These are phyloP conservation scores for Phytophthora boehmeriae DNA, from an alignment of 352 stramenopile genomes.

Conservation along the genomic window DNA sequence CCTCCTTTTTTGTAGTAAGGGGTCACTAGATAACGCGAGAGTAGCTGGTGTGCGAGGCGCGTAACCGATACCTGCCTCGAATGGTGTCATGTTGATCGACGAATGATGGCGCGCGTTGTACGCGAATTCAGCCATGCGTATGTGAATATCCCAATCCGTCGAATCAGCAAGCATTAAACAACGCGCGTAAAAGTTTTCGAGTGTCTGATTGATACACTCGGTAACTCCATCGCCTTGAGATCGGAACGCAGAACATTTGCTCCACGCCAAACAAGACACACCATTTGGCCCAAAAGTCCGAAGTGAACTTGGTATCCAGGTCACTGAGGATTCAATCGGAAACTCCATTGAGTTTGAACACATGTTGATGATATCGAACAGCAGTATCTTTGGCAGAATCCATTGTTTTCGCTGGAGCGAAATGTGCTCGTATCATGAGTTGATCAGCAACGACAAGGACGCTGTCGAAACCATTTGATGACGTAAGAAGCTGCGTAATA, in stretches of 20 bases:
- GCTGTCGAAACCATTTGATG: no score
- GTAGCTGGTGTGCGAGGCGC: slow-evolving; percentile 9
- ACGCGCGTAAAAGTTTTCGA: slow-evolving; percentile 12
- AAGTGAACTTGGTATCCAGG: no score
- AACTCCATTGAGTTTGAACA: no score
- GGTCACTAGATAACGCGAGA: not conserved
- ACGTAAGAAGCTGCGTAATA: no score
- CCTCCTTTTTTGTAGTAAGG: slow-evolving; percentile 4
- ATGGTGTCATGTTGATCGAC: slow-evolving; percentile 23
- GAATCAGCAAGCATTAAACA: slow-evolving; percentile 4
- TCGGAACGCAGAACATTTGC: slow-evolving; percentile 15
- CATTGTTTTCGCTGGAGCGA: no score
- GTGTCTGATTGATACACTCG: slow-evolving; percentile 8
- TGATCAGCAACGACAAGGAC: no score
- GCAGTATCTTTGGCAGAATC: no score
- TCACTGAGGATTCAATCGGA: no score
- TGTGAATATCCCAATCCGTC: slow-evolving; percentile 12
- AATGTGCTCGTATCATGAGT: no score
- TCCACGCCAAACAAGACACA: no score
- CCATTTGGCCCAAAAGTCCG: no score
- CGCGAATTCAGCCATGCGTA: slow-evolving; percentile 12
- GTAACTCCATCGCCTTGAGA: slow-evolving; percentile 13
- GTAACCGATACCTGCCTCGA: slow-evolving; percentile 19
- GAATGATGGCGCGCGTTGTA: slow-evolving; percentile 12
- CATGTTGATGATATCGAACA: no score